Base-by-base conservation (phyloP, 352 stramenopile species). In the Blastocystis sp. region DNA sequence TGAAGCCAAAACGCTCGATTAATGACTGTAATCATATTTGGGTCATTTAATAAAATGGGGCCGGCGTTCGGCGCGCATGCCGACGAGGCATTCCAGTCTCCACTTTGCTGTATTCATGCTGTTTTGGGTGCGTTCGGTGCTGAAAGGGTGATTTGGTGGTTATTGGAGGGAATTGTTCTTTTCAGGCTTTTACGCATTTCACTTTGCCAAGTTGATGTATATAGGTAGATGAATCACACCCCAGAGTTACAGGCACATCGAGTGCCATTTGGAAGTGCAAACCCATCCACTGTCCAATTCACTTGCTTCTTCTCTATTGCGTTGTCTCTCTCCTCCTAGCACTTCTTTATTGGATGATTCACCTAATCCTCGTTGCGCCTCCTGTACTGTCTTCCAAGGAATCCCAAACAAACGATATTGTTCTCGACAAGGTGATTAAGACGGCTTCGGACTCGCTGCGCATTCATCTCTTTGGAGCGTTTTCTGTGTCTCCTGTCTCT, bases 391-490 rank as follows among this genome's bases (percentile, higher is more conserved):
- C 74, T 42, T 84, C 74, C 28, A 52, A 54, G 40, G 48, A 69
- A 52, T 70, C 57, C 0, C 74, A 84, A 21, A 70, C 61, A 19
- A 84, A 84, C 45, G 74, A 84, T 68, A 17, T 84, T 3, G 21
- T 57, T 19, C 1, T 84, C 40, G 60, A 69, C 21, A 43, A 19
- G n/a, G 57, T 84, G 57, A 21, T 84, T 19, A 84, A 84, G 60
- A 48, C 24, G 4, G 9, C 66, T 57, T n/a, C 17, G 34, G 74
- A 43, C 48, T 28, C 65, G 19, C 48, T 84, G 11, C 17, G n/a
- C 19, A 84, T 84, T 42, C 14, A 43, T 24, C 74, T 84, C 9
- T 69, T 60, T 84, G 74, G 74, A 68, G 10, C 34, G 74, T 84
- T 42, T 0, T 40, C 14, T n/a, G 1, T 19, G n/a, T 4, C 40